A percentile compares a stretch with the other conserved stretches of the same genome.
Conservation (phyloP, 2,329 filamentous ascomycete genomes). For the Chaetomiaceae sp. region DNA sequence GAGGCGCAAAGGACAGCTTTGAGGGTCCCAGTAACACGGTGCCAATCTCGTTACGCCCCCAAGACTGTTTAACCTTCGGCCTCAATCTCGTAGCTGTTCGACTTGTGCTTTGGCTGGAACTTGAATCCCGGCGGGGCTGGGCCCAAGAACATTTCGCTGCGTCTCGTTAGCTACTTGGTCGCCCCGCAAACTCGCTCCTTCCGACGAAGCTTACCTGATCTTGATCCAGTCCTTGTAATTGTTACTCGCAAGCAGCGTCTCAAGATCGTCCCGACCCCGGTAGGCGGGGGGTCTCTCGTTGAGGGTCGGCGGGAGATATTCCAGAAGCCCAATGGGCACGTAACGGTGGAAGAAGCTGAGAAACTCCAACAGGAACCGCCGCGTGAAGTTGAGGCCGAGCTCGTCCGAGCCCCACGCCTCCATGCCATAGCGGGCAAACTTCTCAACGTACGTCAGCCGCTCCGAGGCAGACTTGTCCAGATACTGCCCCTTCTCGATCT, state of each 20-base stretch:
- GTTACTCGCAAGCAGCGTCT: conserved; percentile 84
- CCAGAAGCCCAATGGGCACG: conserved; percentile 81
- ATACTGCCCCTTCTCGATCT: conserved; percentile 87
- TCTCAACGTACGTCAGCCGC: conserved; percentile 78
- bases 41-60: too few relatives aligned
- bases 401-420: conserved; percentile 96
- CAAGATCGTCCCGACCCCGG: conserved; percentile 78
- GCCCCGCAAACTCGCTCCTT: background rate
- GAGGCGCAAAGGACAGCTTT: too few relatives aligned
- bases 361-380: conserved; percentile 92
- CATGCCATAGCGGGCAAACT: conserved; percentile 83
- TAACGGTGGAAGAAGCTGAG: conserved; percentile 91
- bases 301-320: conserved; percentile 79
- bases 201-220: conserved; percentile 64
- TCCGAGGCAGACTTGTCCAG: conserved; percentile 91
- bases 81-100: conserved; percentile 81
- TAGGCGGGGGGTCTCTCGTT: conserved; percentile 87
- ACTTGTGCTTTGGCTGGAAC: conserved; percentile 97
- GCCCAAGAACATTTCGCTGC: conserved; percentile 96
- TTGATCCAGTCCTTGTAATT: conserved; percentile 99
- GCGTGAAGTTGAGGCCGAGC: conserved; percentile 82
- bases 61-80: conserved; percentile 31
- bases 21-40: too few relatives aligned
- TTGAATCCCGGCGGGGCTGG: conserved; percentile 85
- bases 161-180: conserved; percentile 4